phyloP scores from a whole-genome alignment of 2,329 filamentous ascomycete genomes.

The Chaetomiaceae sp. region DNA sequence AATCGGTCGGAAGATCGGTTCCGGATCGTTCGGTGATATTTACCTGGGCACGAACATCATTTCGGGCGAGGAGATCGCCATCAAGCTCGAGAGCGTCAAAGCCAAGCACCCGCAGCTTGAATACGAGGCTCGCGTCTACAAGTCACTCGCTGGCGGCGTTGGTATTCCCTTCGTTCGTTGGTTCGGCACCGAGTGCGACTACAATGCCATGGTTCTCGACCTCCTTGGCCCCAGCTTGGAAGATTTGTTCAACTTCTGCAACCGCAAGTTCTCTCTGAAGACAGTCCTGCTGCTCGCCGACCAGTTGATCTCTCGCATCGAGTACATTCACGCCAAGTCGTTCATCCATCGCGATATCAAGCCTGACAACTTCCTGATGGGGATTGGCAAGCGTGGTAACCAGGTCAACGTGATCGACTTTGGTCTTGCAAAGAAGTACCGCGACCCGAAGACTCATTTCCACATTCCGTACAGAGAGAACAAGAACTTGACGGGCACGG shows the following conservation, averaged over 20 bases:
- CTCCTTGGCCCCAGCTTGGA: constrained; percentile 92
- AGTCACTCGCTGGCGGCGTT: constrained; percentile 87
- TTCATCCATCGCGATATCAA: constrained; percentile 99
- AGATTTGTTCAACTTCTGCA: constrained; percentile 99
- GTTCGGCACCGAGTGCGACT: constrained; percentile 99
- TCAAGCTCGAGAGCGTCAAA: constrained; percentile 99
- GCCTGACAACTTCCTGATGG: constrained; percentile 99
- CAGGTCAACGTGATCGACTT: constrained; percentile 99
- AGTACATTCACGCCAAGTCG: constrained; percentile 99
- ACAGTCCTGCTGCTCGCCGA: constrained; percentile 94
- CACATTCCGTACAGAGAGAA: constrained; percentile 99
- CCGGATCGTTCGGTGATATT: constrained; percentile 95
- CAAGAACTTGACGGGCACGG: constrained; percentile 99
- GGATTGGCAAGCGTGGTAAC: constrained; percentile 97
- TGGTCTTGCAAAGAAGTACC: constrained; percentile 98
- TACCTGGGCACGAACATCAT: constrained; percentile 99
- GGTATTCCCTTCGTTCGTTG: constrained; percentile 98
- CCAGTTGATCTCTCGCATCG: constrained; percentile 97
- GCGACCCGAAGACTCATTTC: constrained; percentile 99
- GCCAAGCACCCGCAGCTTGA: constrained; percentile 98
- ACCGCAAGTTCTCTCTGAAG: constrained; percentile 99
- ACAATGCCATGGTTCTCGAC: constrained; percentile 99
- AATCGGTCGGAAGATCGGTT: constrained; percentile 98
- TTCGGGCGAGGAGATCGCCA: constrained; percentile 97
- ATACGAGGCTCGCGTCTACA: constrained; percentile 94